Percentiles rank a stretch among this genome's conserved stretches.
phyloP scores from a whole-genome alignment of 805 yeast species.

The Candida adriatica region DNA sequence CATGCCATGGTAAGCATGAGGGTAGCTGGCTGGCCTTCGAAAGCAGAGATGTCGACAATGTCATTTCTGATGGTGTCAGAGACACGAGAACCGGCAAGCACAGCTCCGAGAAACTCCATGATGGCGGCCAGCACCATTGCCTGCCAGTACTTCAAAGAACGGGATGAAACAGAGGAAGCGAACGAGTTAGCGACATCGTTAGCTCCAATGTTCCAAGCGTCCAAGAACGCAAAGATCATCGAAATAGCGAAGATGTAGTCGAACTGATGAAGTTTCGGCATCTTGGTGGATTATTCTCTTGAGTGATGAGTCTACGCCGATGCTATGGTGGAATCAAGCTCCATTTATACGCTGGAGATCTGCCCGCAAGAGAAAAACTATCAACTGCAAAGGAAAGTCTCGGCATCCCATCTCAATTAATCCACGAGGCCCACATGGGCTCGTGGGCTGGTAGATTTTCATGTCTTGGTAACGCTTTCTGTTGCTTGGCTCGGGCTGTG shows the following conservation, averaged over 20 bases:
- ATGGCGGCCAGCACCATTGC: conserved; percentile 67
- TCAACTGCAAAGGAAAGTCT: no score
- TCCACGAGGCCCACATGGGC: no score
- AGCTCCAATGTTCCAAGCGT: conserved; percentile 78
- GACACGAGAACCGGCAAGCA: conserved; percentile 66
- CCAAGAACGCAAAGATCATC: conserved; percentile 65
- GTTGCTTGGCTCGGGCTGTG: no score
- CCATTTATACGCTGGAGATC: no score
- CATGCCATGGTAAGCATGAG: conserved; percentile 70
- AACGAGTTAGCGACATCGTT: conserved; percentile 79
- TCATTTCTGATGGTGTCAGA: conserved; percentile 65
- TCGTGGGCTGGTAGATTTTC: no score
- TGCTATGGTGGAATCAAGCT: no score
- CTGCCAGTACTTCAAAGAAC: conserved; percentile 65
- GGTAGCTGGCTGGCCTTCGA: conserved; percentile 54
- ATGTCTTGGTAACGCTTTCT: no score
- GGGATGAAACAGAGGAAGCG: conserved; percentile 68
- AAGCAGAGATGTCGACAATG: conserved; percentile 47
- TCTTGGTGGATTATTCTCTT: conserved; percentile 1
- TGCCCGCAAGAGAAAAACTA: no score
- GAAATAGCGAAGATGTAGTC: conserved; percentile 67
- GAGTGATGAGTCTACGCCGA: no score
- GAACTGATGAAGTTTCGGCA: conserved; percentile 31
- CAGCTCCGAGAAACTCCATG: conserved; percentile 72
- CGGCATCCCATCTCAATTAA: no score